Evolutionary conservation across 1,284 basidiomycete genomes (phyloP).

Genomic region (Cerrena zonata): DNA sequence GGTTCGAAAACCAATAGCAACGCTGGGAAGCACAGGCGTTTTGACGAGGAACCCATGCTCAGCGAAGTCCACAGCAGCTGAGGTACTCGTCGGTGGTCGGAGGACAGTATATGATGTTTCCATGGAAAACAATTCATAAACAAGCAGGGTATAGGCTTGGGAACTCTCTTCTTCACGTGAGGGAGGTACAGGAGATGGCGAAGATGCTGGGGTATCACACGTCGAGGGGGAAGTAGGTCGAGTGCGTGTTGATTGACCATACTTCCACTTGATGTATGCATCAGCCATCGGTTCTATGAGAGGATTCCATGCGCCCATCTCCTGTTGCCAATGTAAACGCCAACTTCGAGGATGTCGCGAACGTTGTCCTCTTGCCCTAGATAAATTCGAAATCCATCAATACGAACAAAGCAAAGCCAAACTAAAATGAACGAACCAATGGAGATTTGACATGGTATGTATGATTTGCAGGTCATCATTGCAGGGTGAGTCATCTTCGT

Average conservation of each 20-base stretch:
- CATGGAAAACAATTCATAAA: not conserved
- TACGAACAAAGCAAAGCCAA: too few species aligned
- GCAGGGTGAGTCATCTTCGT: too few species aligned
- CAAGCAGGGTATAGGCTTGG: not conserved
- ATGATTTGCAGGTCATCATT: too few species aligned
- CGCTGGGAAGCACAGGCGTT: slow-evolving; percentile 13
- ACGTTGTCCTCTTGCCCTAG: too few species aligned
- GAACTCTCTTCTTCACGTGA: too few species aligned
- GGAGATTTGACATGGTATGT: too few species aligned
- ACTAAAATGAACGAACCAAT: too few species aligned
- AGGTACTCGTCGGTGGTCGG: not conserved
- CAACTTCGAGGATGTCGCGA: too few species aligned
- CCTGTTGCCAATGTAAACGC: not conserved
- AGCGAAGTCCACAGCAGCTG: slow-evolving; percentile 9
- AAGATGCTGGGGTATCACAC: too few species aligned
- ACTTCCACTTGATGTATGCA: not conserved
- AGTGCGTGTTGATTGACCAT: not conserved
- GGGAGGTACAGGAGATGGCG: too few species aligned
- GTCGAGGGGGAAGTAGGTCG: not conserved
- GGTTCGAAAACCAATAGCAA: slow-evolving; percentile 26
- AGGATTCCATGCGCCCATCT: not conserved
- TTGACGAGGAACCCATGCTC: slow-evolving; percentile 9
- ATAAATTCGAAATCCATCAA: too few species aligned
- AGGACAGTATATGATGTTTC: not conserved
- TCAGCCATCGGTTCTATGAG: not conserved